Base-by-base conservation (phyloP, 1,284 basidiomycete genomes). In the Heterobasidion parviporum region DNA sequence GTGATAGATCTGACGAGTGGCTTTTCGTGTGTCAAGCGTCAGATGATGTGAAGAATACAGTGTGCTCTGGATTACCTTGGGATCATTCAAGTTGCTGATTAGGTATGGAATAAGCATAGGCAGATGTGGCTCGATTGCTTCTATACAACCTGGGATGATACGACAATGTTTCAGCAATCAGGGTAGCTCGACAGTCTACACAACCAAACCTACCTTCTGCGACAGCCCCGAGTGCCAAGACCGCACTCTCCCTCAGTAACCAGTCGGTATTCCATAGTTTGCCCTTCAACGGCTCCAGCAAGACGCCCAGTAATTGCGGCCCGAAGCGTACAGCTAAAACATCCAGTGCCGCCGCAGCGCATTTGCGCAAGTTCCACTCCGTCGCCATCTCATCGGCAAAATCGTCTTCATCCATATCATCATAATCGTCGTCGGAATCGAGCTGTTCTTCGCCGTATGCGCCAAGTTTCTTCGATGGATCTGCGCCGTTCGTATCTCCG, bases 331-430 rank as follows among this genome's bases (percentile, higher is more conserved):
- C 93, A 1, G 95, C 94, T 61, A 99, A 84, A 16, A 99, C 96
- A 70, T 99, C 97, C 57, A 99, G 78, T 1, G 97, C 97, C 0
- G 97, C 97, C 0, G 97, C 97, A 1, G 94, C 94, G 69, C 97
- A 99, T 74, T 99, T 99, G 62, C 97, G 82, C 60, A 99, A 76
- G 72, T 99, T 99, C 97, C 97, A 99, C 70, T 98, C 94, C 8
- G 94, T 95, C n/a, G 91, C 87, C 75, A 92, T 91, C 66, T 98
- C 96, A 61, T 99, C 96, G 8, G 94, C 94, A 63, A 95, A 94
- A 59, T 95, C 92, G 44, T 94, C 91, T 56, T 92, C 89, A 59
- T 96, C 90, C 53, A 89, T 80, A 57, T 94, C 88, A 58, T 94
- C 88, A 18, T 88, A 90, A 2, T 96, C 92, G 10, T 93, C 89